Percentiles rank a stretch among this genome's conserved stretches.
phyloP scores from a whole-genome alignment of 164 flowering plant species.

The Tetrastigma voinierianum region DNA sequence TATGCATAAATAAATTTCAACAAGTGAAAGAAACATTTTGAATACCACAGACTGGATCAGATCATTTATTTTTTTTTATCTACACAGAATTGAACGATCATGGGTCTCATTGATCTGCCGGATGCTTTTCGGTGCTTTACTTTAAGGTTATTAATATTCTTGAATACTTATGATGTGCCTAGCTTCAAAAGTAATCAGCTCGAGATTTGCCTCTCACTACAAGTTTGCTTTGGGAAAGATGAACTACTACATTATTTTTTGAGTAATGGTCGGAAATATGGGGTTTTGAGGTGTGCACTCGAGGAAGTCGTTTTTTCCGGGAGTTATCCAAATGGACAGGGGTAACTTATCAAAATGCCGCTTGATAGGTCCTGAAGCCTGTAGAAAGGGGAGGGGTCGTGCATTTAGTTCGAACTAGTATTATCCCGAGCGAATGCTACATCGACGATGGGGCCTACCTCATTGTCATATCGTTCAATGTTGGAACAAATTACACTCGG shows the following conservation, averaged over 20 bases:
- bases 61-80: too few relatives aligned
- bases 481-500: conserved; percentile 57
- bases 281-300: conserved; percentile 63
- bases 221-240: too few relatives aligned
- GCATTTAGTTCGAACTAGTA: conserved; percentile 34
- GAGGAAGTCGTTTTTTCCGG: conserved; percentile 53
- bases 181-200: too few relatives aligned
- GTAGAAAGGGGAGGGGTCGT: conserved; percentile 60
- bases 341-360: conserved; percentile 37
- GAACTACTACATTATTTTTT: too few relatives aligned
- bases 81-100: too few relatives aligned
- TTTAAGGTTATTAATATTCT: too few relatives aligned
- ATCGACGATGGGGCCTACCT: conserved; percentile 22
- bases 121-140: too few relatives aligned
- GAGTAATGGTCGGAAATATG: conserved; percentile 61
- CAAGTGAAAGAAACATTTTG: too few relatives aligned
- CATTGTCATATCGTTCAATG: conserved; percentile 44
- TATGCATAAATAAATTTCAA: too few relatives aligned
- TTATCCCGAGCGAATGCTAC: conserved; percentile 30
- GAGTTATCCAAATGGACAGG: conserved; percentile 63
- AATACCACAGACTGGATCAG: too few relatives aligned
- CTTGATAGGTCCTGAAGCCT: conserved; percentile 78
- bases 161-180: too few relatives aligned
- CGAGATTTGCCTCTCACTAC: not conserved
- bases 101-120: too few relatives aligned